These are phyloP conservation scores for Fusarium sp. DNA, from an alignment of 2,329 filamentous ascomycete genomes.

Conservation along the genomic window DNA sequence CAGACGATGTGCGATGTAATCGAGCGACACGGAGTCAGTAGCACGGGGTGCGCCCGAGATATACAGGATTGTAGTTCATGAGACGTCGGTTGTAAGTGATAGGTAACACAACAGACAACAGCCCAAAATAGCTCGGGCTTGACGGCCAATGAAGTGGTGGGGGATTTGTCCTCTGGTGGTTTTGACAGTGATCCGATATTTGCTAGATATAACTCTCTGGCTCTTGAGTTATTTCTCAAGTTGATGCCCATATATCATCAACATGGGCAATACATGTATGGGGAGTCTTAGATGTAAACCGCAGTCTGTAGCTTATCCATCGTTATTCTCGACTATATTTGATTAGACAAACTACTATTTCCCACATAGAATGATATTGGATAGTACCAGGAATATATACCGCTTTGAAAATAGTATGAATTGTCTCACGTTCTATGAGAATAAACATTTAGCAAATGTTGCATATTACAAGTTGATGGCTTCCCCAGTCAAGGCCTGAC, in stretches of 20 bases:
- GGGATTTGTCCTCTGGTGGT: background rate
- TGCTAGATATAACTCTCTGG: background rate
- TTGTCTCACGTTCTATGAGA: background rate
- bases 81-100: conserved; percentile 24
- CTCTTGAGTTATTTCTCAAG: background rate
- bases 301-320: background rate
- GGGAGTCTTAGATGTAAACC: background rate
- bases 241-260: background rate
- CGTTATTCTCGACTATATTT: background rate
- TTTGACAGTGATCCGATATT: background rate
- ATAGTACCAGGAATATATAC: too few relatives aligned
- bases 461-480: background rate
- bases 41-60: conserved; percentile 23
- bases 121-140: conserved; percentile 31
- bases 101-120: conserved; percentile 28
- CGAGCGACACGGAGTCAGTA: conserved; percentile 27
- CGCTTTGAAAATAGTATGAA: background rate
- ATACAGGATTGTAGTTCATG: conserved; percentile 2
- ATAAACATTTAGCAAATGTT: background rate
- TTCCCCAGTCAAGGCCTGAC: background rate
- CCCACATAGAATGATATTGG: background rate
- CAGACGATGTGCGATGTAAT: conserved; percentile 36
- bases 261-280: background rate
- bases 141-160: conserved; percentile 4
- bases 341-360: background rate